Evolutionary conservation across 2,329 filamentous ascomycete genomes (phyloP), one percentile per base, ranked within the genome.

Genomic region (Claviceps sorghi): DNA sequence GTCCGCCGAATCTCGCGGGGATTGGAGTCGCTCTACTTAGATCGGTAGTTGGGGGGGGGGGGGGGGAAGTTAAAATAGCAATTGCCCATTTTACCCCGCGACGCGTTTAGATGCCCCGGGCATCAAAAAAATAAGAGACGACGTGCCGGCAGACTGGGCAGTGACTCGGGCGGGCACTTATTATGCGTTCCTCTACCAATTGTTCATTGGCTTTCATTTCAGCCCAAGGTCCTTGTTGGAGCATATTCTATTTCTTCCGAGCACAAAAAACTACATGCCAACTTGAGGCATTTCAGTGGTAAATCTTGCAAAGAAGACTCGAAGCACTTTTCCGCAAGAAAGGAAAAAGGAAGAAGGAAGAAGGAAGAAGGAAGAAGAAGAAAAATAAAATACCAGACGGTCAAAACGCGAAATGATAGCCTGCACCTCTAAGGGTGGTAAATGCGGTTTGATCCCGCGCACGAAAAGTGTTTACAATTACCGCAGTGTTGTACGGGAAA

Each of bases 351-450:
- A n/a, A n/a, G n/a, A n/a, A n/a, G n/a, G n/a, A n/a, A n/a, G n/a
- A n/a, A n/a, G n/a, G n/a, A n/a, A n/a, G n/a, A n/a, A n/a, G n/a
- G n/a, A n/a, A n/a, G n/a, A n/a, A n/a, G n/a, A n/a, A n/a, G n/a
- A n/a, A n/a, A n/a, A 40, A 40, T 34, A 3, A 4, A 17, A 4
- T 17, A n/a, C 34, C 34, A 17, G 9, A 22, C 9, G 21, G 38
- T 40, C 36, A 52, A 19, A 5, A 43, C n/a, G 30, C 44, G 30
- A 53, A 55, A 58, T 57, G 55, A 55, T 56, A 54, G 44, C 55
- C 54, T 54, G 52, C 54, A 54, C 56, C 56, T 58, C 54, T 55
- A 55, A 29, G 52, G 17, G n/a, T 41, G 19, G 10, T 42, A 17
- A 43, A 56, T 57, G 58, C 53, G 50, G 49, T 41, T 47, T 2